Evolutionary conservation across 2,329 filamentous ascomycete genomes (phyloP).

Genomic region (Trematosphaeria pertusa): DNA sequence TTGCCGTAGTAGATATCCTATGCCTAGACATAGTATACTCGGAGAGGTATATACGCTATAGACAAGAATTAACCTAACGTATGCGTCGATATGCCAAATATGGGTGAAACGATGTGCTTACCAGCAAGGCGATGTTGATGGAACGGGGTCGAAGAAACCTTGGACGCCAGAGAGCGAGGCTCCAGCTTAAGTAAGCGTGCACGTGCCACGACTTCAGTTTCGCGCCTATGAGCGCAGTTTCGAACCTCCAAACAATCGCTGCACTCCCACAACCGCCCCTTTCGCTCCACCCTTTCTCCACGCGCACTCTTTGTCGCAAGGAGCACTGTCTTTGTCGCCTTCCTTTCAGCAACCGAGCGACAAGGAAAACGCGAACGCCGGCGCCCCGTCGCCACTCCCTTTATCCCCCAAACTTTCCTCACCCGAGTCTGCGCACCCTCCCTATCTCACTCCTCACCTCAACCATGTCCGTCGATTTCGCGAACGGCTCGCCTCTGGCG

Average conservation of each 20-base stretch:
- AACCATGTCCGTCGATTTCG: slow-evolving; percentile 78
- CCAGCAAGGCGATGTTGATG: too few species aligned
- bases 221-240: neutral
- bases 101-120: too few species aligned
- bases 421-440: slow-evolving; percentile 23
- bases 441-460: slow-evolving; percentile 8
- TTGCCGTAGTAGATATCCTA: too few species aligned
- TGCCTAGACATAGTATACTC: too few species aligned
- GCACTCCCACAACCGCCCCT: neutral
- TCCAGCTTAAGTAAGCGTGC: neutral
- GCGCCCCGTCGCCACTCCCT: slow-evolving; percentile 33
- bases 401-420: slow-evolving; percentile 23
- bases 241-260: slow-evolving; percentile 12
- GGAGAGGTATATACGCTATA: too few species aligned
- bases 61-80: too few species aligned
- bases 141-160: too few species aligned
- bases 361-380: slow-evolving; percentile 21
- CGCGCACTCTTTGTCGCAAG: slow-evolving; percentile 19
- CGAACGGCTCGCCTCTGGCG: slow-evolving; percentile 81
- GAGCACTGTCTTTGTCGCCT: slow-evolving; percentile 18
- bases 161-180: too few species aligned
- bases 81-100: too few species aligned
- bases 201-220: slow-evolving; percentile 1
- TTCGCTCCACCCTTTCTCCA: slow-evolving; percentile 11
- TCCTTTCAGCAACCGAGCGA: slow-evolving; percentile 17